These are phyloP conservation scores for Nakazawaea ernobii DNA, from an alignment of 805 yeast genomes.

Conservation along the genomic window DNA sequence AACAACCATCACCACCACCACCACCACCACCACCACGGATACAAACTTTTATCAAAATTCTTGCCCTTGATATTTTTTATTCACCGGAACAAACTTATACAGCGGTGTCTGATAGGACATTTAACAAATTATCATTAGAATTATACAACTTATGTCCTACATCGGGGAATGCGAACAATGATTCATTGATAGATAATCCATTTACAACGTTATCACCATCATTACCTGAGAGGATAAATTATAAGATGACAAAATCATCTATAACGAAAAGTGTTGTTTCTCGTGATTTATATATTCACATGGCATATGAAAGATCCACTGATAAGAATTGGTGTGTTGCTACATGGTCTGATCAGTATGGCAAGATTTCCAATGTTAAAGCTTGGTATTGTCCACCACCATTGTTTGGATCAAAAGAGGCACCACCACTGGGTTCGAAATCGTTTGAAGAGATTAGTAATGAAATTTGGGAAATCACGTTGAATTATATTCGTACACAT, in stretches of 20 bases:
- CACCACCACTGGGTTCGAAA: constrained; percentile 8
- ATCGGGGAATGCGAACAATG: background rate
- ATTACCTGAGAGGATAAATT: constrained; percentile 36
- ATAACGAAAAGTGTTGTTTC: constrained; percentile 33
- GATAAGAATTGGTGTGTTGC: constrained; percentile 84
- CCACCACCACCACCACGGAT: constrained; percentile 6
- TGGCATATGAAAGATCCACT: constrained; percentile 77
- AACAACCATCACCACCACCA: constrained; percentile 3
- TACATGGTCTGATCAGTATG: constrained; percentile 86
- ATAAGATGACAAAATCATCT: constrained; percentile 34
- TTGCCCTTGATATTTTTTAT: constrained; percentile 35
- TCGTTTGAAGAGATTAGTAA: constrained; percentile 53
- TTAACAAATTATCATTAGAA: constrained; percentile 42
- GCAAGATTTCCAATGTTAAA: constrained; percentile 52
- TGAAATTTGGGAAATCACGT: constrained; percentile 61
- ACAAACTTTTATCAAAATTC: constrained; percentile 27
- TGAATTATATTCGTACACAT: constrained; percentile 32
- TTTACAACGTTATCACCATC: constrained; percentile 35
- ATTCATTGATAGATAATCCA: constrained; percentile 21
- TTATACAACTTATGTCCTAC: constrained; percentile 55
- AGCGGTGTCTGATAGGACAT: constrained; percentile 25
- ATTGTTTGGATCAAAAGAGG: constrained; percentile 2
- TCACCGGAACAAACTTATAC: constrained; percentile 27
- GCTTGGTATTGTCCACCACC: constrained; percentile 46
- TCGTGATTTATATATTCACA: constrained; percentile 77